phyloP scores from a whole-genome alignment of 1,284 basidiomycete genomes.

The Malassezia cuniculi region DNA sequence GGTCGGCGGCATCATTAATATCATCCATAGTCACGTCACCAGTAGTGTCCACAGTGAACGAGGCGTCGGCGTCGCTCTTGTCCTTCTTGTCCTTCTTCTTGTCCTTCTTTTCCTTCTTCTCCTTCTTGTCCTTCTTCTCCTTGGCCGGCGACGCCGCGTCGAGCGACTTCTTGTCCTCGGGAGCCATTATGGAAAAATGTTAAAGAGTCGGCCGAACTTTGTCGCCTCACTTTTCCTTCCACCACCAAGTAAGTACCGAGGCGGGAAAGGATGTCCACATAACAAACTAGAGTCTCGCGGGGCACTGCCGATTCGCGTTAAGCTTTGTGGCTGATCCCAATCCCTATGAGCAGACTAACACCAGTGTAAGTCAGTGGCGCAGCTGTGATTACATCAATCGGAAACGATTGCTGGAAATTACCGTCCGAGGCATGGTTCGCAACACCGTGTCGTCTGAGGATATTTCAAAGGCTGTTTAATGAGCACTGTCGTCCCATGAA shows the following conservation, averaged over 20 bases:
- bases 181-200: conserved; percentile 18
- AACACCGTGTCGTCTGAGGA: conserved; percentile 21
- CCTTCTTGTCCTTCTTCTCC: conserved; percentile 23
- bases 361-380: background rate
- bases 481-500: conserved; percentile 15
- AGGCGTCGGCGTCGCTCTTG: too few species aligned
- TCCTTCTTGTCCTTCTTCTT: conserved; percentile 17
- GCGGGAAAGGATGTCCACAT: conserved; percentile 13
- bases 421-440: conserved; percentile 29
- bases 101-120: conserved; percentile 31
- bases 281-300: conserved; percentile 41
- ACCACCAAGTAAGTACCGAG: background rate
- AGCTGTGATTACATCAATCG: conserved; percentile 19
- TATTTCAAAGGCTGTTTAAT: conserved; percentile 32
- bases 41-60: conserved; percentile 19
- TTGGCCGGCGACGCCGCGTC: conserved; percentile 18
- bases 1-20: conserved; percentile 16
- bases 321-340: conserved; percentile 15
- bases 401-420: conserved; percentile 37
- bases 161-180: conserved; percentile 9
- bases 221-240: background rate
- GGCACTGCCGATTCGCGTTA: conserved; percentile 32
- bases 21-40: conserved; percentile 18
- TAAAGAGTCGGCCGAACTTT: background rate
- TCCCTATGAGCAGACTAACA: background rate